Evolutionary conservation across 1,284 basidiomycete species (phyloP).

Genomic region (Stygiomarasmius scandens): DNA sequence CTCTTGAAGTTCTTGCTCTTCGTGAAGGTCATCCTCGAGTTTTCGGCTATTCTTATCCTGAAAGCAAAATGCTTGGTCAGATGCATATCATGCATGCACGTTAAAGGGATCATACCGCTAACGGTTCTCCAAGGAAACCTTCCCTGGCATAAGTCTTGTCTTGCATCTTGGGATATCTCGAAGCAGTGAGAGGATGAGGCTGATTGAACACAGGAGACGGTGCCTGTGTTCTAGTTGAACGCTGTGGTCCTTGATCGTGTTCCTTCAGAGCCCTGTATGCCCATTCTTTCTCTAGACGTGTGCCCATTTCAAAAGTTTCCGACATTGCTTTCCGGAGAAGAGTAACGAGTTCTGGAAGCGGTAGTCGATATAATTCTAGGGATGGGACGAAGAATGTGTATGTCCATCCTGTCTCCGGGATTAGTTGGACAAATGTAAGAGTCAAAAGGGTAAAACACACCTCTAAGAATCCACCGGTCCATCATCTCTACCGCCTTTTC

Average conservation of each 20-base stretch:
- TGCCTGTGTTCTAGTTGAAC: too few species aligned
- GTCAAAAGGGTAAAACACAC: neutral
- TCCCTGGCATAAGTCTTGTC: too few species aligned
- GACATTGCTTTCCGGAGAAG: neutral
- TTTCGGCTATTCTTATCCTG: too few species aligned
- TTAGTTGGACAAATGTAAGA: neutral
- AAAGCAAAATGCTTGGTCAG: too few species aligned
- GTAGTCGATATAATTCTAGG: conserved; percentile 14
- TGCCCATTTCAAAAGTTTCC: neutral
- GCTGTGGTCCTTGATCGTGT: neutral
- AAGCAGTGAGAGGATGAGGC: too few species aligned
- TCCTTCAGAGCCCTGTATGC: conserved; percentile 8
- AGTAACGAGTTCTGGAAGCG: conserved; percentile 9
- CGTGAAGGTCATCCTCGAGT: too few species aligned
- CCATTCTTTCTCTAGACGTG: conserved; percentile 8
- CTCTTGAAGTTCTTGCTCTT: too few species aligned
- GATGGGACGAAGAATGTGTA: conserved; percentile 9
- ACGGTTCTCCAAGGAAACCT: too few species aligned
- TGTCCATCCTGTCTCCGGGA: conserved; percentile 12
- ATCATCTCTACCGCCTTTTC: neutral
- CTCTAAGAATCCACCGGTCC: conserved; percentile 2
- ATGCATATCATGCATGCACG: too few species aligned
- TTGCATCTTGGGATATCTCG: too few species aligned
- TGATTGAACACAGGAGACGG: too few species aligned
- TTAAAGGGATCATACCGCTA: too few species aligned